phyloP scores from a whole-genome alignment of 805 yeast genomes.

The Saccharomycopsis oosterbeekiorum region DNA sequence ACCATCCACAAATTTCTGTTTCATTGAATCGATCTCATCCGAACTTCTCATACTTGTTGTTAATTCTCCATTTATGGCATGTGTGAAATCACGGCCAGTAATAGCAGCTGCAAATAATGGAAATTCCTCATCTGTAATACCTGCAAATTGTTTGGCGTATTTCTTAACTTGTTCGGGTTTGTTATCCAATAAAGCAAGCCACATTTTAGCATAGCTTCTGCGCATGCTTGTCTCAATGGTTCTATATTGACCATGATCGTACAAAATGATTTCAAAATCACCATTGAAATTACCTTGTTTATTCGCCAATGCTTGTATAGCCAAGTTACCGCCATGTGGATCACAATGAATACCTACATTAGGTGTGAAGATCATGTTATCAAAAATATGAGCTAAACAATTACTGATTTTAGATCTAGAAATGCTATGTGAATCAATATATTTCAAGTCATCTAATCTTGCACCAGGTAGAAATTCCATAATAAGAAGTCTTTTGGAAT shows the following conservation, averaged over 20 bases:
- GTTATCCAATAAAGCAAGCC: constrained; percentile 79
- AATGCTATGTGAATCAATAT: constrained; percentile 51
- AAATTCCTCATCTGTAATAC: constrained; percentile 67
- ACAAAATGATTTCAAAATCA: constrained; percentile 83
- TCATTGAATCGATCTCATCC: constrained; percentile 62
- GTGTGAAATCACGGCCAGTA: constrained; percentile 84
- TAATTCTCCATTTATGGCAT: constrained; percentile 46
- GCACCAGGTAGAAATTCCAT: constrained; percentile 85
- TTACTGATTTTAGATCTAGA: constrained; percentile 70
- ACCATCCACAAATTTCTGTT: constrained; percentile 46
- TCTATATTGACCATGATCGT: constrained; percentile 92
- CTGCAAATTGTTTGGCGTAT: constrained; percentile 73
- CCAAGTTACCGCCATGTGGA: constrained; percentile 96
- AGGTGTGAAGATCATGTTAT: constrained; percentile 92
- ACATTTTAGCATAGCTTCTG: constrained; percentile 77
- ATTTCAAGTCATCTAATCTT: constrained; percentile 67
- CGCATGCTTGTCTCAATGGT: constrained; percentile 70
- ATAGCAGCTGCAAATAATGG: constrained; percentile 85
- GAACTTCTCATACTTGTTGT: constrained; percentile 43
- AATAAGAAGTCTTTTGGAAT: constrained; percentile 61
- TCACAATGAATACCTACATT: constrained; percentile 92
- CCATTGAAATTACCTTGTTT: constrained; percentile 31
- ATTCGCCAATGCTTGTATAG: constrained; percentile 45
- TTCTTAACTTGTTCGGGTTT: constrained; percentile 55
- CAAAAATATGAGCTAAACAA: constrained; percentile 84